phyloP scores from a whole-genome alignment of 2,329 filamentous ascomycete species.

The Raffaelea ambrosiae region DNA sequence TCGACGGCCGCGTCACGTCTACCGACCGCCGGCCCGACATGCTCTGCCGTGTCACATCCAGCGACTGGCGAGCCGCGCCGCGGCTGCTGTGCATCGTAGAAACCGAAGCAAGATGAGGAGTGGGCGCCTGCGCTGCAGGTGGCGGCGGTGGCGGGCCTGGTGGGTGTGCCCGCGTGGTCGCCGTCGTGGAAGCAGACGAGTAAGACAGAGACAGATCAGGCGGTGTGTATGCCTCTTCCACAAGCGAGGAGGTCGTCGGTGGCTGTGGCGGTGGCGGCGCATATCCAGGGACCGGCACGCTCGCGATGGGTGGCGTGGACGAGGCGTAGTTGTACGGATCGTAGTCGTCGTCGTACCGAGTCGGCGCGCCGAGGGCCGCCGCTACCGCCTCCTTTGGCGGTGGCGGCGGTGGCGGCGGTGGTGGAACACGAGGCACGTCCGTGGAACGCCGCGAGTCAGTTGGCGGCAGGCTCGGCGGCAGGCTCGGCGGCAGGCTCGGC shows the following conservation, averaged over 20 bases:
- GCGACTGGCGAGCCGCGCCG: conserved; percentile 45
- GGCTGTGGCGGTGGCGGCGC: conserved; percentile 20
- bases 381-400: conserved; percentile 37
- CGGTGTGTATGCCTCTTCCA: conserved; percentile 40
- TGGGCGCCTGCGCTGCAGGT: conserved; percentile 27
- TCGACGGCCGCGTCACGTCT: conserved; percentile 65
- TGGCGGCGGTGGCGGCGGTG: conserved; percentile 54
- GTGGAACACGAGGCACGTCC: conserved; percentile 62
- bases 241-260: conserved; percentile 19
- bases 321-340: conserved; percentile 53
- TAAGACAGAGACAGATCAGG: conserved; percentile 22
- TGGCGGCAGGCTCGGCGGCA: conserved; percentile 41
- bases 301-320: conserved; percentile 20
- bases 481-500: conserved; percentile 37
- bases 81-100: conserved; percentile 13
- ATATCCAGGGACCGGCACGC: conserved; percentile 20
- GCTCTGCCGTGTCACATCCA: conserved; percentile 50
- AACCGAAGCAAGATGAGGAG: conserved; percentile 12
- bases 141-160: conserved; percentile 23
- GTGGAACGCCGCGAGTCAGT: conserved; percentile 50
- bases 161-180: conserved; percentile 1
- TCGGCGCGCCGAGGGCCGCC: conserved; percentile 46
- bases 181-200: background rate
- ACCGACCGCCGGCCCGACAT: conserved; percentile 52
- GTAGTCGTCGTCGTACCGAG: conserved; percentile 52